A percentile compares a stretch with the other conserved stretches of the same genome.
Conservation (phyloP, 495 filamentous ascomycete genomes). For the Penicillium pulvis region DNA sequence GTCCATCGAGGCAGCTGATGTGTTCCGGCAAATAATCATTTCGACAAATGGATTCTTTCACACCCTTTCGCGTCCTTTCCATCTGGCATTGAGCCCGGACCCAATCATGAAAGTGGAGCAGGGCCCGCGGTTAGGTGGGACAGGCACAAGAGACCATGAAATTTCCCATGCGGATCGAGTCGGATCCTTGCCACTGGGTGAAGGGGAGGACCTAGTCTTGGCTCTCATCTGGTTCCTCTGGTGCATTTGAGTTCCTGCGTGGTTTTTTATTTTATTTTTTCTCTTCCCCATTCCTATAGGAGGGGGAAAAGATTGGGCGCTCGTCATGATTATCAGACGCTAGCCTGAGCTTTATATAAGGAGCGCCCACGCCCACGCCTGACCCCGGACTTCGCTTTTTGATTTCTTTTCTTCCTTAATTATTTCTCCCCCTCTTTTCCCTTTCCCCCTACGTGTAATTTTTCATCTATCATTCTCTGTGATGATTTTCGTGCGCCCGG, state of each 20-base stretch:
- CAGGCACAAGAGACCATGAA: slow-evolving; percentile 30
- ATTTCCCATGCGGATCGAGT: slow-evolving; percentile 35
- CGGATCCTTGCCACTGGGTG: slow-evolving; percentile 28
- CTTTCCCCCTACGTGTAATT: not conserved
- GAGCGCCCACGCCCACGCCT: slow-evolving; percentile 31
- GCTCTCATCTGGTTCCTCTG: slow-evolving; percentile 3
- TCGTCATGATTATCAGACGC: slow-evolving; percentile 34
- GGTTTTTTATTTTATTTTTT: slow-evolving; percentile 9
- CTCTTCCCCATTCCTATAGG: not conserved
- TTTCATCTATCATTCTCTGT: slow-evolving; percentile 1
- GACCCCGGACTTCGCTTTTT: slow-evolving; percentile 19
- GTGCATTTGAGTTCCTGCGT: slow-evolving; percentile 7
- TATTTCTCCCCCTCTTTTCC: slow-evolving; percentile 5
- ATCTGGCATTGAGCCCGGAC: slow-evolving; percentile 9
- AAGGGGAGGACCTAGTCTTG: slow-evolving; percentile 7
- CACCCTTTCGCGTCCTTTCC: not conserved
- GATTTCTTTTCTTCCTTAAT: slow-evolving; percentile 10
- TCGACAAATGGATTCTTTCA: not conserved
- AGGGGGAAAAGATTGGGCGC: slow-evolving; percentile 24
- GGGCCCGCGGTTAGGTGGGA: slow-evolving; percentile 30
- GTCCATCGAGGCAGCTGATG: slow-evolving; percentile 17
- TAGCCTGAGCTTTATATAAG: slow-evolving; percentile 40
- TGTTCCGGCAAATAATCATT: not conserved
- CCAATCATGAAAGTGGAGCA: slow-evolving; percentile 27
- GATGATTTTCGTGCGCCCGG: slow-evolving; percentile 5